These are phyloP conservation scores for Boechera stricta DNA, from an alignment of 345 rosid genomes.

Conservation along the genomic window DNA sequence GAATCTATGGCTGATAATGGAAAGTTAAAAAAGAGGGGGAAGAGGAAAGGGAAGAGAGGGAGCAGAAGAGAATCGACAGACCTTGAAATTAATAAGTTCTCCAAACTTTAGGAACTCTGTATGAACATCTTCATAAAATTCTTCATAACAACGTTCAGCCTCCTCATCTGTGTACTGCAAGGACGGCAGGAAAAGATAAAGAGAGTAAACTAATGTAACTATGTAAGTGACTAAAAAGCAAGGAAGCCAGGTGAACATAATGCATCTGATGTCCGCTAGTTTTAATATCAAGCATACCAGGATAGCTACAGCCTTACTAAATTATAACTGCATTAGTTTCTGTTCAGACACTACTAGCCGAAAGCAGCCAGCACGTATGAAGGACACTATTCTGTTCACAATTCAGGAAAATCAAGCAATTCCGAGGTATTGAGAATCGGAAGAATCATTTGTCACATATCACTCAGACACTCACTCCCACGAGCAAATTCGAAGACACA, in stretches of 20 bases:
- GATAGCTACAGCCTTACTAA: slow-evolving; percentile 34
- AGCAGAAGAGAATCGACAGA: slow-evolving; percentile 42
- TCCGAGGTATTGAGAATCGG: not conserved
- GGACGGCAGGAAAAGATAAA: slow-evolving; percentile 32
- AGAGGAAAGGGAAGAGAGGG: slow-evolving; percentile 7
- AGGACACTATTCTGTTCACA: slow-evolving; percentile 33
- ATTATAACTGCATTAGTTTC: slow-evolving; percentile 30
- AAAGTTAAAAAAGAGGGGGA: not conserved
- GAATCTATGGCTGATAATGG: not conserved
- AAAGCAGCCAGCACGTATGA: slow-evolving; percentile 18
- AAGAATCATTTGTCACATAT: not conserved
- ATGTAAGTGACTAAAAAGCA: slow-evolving; percentile 8
- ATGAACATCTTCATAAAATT: slow-evolving; percentile 97
- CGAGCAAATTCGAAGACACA: not conserved
- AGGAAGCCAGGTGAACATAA: slow-evolving; percentile 20
- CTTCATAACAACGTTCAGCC: slow-evolving; percentile 78
- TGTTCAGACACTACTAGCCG: slow-evolving; percentile 28
- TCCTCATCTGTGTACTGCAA: slow-evolving; percentile 94
- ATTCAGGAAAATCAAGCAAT: slow-evolving; percentile 40
- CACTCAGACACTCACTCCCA: slow-evolving; percentile 2
- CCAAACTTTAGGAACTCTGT: slow-evolving; percentile 96
- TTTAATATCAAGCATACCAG: slow-evolving; percentile 20
- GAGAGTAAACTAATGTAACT: slow-evolving; percentile 40
- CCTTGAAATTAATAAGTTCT: slow-evolving; percentile 96
- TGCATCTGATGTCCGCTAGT: slow-evolving; percentile 23